Conservation (phyloP, 1,284 basidiomycete genomes). For the Boletellus dicymbophilus region DNA sequence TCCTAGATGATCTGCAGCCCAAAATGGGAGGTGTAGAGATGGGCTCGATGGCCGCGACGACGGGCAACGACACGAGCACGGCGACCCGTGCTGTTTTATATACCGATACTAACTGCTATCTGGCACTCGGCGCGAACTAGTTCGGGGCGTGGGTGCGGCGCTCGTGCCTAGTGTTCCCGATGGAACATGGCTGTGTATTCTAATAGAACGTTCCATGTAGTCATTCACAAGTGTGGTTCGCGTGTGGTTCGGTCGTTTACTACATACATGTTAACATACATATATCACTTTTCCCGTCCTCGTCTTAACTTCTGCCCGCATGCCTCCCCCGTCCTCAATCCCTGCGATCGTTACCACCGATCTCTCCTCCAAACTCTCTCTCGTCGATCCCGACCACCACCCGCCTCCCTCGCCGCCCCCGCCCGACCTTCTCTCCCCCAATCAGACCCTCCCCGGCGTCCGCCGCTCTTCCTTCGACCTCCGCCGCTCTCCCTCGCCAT, state of each 20-base stretch:
- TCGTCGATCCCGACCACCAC: conserved; percentile 10
- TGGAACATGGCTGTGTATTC: conserved; percentile 35
- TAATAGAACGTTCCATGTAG: conserved; percentile 27
- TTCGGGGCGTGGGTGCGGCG: conserved; percentile 13
- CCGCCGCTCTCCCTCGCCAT: conserved; percentile 32
- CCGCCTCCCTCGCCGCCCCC: background rate
- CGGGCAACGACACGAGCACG: background rate
- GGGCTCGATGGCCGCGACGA: background rate
- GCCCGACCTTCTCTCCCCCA: conserved; percentile 25
- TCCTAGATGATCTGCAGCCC: conserved; percentile 26
- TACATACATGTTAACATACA: background rate
- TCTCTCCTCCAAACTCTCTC: conserved; percentile 33
- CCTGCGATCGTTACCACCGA: conserved; percentile 38
- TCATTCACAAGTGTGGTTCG: background rate
- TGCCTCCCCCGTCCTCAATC: conserved; percentile 24
- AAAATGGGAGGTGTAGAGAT: conserved; percentile 21
- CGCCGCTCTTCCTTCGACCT: conserved; percentile 25
- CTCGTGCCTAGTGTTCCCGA: conserved; percentile 9
- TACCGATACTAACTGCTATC: no score
- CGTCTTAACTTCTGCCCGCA: conserved; percentile 4
- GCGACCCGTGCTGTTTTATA: no score
- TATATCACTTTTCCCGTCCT: background rate
- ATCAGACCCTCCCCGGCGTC: background rate
- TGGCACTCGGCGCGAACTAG: background rate
- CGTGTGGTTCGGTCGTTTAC: no score